Percentiles rank a stretch among this genome's conserved stretches.
phyloP scores from a whole-genome alignment of 495 filamentous ascomycete genomes.

The Melanomma pulvis-pyrius region DNA sequence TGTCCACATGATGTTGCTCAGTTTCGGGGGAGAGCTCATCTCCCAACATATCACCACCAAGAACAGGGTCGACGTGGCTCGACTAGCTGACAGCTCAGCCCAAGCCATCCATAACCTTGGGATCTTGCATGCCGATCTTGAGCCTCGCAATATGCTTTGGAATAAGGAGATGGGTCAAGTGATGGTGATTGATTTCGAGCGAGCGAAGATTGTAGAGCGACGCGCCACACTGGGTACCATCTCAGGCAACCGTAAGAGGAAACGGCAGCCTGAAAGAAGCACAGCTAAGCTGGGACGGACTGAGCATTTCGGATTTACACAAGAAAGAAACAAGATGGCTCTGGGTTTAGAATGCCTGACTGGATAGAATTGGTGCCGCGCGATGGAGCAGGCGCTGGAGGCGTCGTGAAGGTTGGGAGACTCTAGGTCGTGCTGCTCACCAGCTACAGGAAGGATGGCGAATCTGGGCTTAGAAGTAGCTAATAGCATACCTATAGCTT shows the following conservation, averaged over 20 bases:
- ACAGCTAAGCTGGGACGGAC: constrained; percentile 11
- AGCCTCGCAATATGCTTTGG: constrained; percentile 38
- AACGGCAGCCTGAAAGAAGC: not conserved
- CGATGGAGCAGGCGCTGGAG: too few species aligned
- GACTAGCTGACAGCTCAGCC: constrained; percentile 6
- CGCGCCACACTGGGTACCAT: constrained; percentile 26
- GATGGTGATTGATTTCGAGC: constrained; percentile 42
- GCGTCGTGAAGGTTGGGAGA: too few species aligned
- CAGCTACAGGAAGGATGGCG: too few species aligned
- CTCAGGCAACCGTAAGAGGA: constrained; percentile 29
- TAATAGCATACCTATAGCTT: too few species aligned
- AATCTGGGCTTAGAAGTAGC: too few species aligned
- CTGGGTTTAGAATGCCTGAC: too few species aligned
- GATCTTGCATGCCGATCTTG: constrained; percentile 35
- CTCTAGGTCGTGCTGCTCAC: too few species aligned
- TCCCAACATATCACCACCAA: constrained; percentile 13
- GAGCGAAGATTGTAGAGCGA: constrained; percentile 27
- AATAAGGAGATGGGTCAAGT: constrained; percentile 26
- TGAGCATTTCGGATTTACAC: constrained; percentile 8
- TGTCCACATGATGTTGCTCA: constrained; percentile 45
- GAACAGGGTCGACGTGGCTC: constrained; percentile 11
- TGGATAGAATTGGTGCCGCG: too few species aligned
- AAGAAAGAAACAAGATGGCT: too few species aligned
- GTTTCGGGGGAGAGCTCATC: constrained; percentile 42
- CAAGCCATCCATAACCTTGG: constrained; percentile 33